A percentile compares a stretch with the other conserved stretches of the same genome.
Evolutionary conservation across 805 yeast species (phyloP).

Genomic region (Candida pseudoglaebosa): DNA sequence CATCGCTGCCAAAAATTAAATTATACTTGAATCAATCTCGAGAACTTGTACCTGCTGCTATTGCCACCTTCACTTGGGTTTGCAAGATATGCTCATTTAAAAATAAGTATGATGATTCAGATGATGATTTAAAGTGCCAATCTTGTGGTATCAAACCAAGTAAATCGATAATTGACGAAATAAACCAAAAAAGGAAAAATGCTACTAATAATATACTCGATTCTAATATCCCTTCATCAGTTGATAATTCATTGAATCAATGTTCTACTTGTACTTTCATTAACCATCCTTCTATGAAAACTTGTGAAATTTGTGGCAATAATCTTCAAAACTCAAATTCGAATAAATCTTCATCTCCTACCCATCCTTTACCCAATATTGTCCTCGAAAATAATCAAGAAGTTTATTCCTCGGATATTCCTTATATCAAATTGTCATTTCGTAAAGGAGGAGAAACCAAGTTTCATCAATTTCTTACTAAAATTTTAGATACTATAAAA

Average conservation of each 20-base stretch:
- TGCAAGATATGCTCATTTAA: conserved; percentile 87
- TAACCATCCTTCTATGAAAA: conserved; percentile 73
- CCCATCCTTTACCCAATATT: conserved; percentile 7
- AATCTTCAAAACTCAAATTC: conserved; percentile 17
- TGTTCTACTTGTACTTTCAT: conserved; percentile 69
- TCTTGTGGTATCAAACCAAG: conserved; percentile 37
- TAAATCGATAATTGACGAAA: conserved; percentile 3
- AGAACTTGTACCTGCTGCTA: conserved; percentile 2
- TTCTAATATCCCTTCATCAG: not conserved
- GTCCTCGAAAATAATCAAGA: conserved; percentile 27
- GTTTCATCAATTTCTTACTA: conserved; percentile 42
- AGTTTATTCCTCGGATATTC: conserved; percentile 25
- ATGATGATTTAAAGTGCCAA: conserved; percentile 23
- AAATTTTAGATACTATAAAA: conserved; percentile 40
- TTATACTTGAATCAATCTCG: conserved; percentile 14
- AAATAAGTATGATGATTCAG: conserved; percentile 35
- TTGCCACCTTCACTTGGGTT: conserved; percentile 60
- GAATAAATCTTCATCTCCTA: not conserved
- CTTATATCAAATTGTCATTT: conserved; percentile 68
- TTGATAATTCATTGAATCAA: conserved; percentile 19
- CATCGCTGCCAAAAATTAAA: conserved; percentile 75
- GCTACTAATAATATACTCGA: not conserved
- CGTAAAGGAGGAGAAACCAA: conserved; percentile 64
- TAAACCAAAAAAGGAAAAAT: too few species aligned
- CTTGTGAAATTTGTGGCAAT: conserved; percentile 87